Base-by-base conservation (phyloP, 2,329 filamentous ascomycete species). In the Didymella keratinophila region DNA sequence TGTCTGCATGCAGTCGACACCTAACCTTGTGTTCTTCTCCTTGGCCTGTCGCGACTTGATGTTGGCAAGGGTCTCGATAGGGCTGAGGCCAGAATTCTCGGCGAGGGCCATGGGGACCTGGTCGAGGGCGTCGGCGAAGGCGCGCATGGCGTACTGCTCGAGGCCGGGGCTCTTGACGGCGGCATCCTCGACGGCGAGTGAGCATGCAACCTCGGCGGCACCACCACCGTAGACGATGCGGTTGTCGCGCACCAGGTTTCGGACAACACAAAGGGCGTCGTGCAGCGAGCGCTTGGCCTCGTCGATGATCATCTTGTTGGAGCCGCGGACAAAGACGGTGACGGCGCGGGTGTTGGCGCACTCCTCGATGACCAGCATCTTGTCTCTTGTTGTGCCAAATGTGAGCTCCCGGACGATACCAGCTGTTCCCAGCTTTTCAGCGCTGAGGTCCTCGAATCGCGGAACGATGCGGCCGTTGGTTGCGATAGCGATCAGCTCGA, bases 291-390 rank as follows among this genome's bases (percentile, higher is more conserved):
- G 89, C 83, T 97, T 97, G 53, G 96, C 96, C 80, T 99, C 96
- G 75, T 99, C 96, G 77, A 99, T 98, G 78, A 99, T 97, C 95
- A 99, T 99, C 85, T 98, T 99, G 86, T 99, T 99, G 84, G 93
- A 96, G 73, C 95, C 95, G 73, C 95, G 86, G 60, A 99, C 91
- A 78, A 99, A 99, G 54, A 96, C 88, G 2, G 95, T 99, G 60
- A 99, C 96, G 43, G 95, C 95, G 71, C 95, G 86, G 58, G 92
- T 97, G 82, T 99, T 99, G 73, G 96, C 95, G 76, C 95, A 99
- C 81, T 99, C 95, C 81, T 99, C 96, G 71, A 99, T 99, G 56
- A 99, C 92, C 70, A 99, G 84, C 95, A 99, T 99, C 87, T 99
- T 98, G 81, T 99, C 95, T 74, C 95, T 87, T 42, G 95, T 99